Conservation (phyloP, 179 eudicot species). For the Corrigiola litoralis region DNA sequence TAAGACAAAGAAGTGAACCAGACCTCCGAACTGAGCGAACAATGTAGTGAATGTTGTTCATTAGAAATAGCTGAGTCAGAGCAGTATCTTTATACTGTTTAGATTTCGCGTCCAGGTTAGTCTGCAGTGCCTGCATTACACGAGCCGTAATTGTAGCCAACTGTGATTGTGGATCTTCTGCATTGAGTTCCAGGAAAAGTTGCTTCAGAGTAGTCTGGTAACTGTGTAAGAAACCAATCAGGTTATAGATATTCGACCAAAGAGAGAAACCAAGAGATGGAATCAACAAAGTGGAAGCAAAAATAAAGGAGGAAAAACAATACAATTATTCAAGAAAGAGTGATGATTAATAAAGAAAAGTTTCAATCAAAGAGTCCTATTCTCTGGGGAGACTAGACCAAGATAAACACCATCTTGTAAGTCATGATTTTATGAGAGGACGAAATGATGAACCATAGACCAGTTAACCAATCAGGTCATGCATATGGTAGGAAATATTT, state of each 20-base stretch:
- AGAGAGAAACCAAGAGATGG: neutral
- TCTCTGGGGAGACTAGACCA: too few species aligned
- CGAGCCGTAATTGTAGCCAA: constrained; percentile 59
- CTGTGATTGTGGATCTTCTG: constrained; percentile 47
- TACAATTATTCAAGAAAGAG: neutral
- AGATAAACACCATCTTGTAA: too few species aligned
- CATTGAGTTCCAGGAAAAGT: constrained; percentile 59
- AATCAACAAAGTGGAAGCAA: neutral
- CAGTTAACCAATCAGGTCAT: too few species aligned
- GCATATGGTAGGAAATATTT: too few species aligned
- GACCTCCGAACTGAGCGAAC: constrained; percentile 93
- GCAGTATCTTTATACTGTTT: constrained; percentile 86
- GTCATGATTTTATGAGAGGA: too few species aligned
- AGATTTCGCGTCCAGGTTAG: constrained; percentile 80
- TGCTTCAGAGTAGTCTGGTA: constrained; percentile 81
- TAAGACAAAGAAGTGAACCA: constrained; percentile 11
- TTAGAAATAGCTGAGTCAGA: constrained; percentile 75
- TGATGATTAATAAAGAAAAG: neutral
- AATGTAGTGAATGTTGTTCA: constrained; percentile 93
- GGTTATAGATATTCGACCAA: neutral
- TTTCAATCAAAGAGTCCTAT: too few species aligned
- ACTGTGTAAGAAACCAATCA: constrained; percentile 30
- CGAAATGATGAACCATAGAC: neutral
- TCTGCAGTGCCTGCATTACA: constrained; percentile 81
- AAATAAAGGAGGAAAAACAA: too few species aligned